Percentiles rank a stretch among this genome's conserved stretches.
phyloP scores from a whole-genome alignment of 306 rosid genomes.

The Cicer chorassanicum region DNA sequence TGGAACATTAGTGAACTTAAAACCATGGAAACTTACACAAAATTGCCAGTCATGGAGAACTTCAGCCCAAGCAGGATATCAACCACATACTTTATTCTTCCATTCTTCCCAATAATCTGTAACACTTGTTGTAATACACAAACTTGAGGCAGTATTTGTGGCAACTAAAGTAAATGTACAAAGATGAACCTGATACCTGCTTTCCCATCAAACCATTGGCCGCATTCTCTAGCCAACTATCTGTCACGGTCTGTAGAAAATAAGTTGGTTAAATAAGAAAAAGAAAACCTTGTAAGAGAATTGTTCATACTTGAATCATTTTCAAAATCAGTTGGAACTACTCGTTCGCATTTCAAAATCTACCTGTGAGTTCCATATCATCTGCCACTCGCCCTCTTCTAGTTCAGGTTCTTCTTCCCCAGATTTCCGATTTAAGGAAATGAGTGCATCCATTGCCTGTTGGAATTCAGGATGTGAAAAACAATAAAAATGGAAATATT shows the following conservation, averaged over 20 bases:
- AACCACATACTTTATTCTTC: slow-evolving; percentile 71
- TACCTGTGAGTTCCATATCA: slow-evolving; percentile 99
- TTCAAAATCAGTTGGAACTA: slow-evolving; percentile 15
- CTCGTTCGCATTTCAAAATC: slow-evolving; percentile 18
- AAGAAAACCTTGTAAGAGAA: slow-evolving; percentile 9
- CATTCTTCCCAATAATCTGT: slow-evolving; percentile 74
- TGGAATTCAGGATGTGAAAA: slow-evolving; percentile 31
- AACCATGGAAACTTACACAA: slow-evolving; percentile 58
- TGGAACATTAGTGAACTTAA: background rate
- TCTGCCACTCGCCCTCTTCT: slow-evolving; percentile 86
- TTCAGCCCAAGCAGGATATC: slow-evolving; percentile 74
- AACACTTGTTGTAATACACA: slow-evolving; percentile 27
- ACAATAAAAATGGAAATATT: slow-evolving; percentile 2
- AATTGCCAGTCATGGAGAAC: slow-evolving; percentile 74
- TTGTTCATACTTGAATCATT: slow-evolving; percentile 26
- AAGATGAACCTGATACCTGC: slow-evolving; percentile 58
- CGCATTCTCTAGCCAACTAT: slow-evolving; percentile 96
- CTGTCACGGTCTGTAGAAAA: slow-evolving; percentile 74
- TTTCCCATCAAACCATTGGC: slow-evolving; percentile 92
- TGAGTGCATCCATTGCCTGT: slow-evolving; percentile 80
- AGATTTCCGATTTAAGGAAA: slow-evolving; percentile 51
- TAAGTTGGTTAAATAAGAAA: slow-evolving; percentile 20
- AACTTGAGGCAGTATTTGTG: slow-evolving; percentile 3
- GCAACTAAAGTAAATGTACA: background rate
- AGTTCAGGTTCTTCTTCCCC: slow-evolving; percentile 61